These are phyloP conservation scores for Paramecium sexaurelia DNA, from an alignment of 73 alveolate genomes.

Conservation along the genomic window DNA sequence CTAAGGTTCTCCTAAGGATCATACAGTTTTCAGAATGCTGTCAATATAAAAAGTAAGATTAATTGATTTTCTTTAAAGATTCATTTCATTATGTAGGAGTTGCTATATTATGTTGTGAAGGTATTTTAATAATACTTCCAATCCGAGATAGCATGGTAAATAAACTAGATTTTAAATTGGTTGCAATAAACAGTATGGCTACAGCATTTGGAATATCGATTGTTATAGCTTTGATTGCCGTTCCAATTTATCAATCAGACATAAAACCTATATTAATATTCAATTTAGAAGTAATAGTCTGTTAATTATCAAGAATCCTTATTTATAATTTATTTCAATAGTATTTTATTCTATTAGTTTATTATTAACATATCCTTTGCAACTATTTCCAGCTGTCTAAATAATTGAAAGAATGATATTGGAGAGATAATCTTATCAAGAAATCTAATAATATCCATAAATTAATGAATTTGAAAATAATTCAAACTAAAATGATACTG, in stretches of 20 bases:
- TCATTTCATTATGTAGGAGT: conserved; percentile 48
- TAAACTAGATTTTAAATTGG: conserved; percentile 4
- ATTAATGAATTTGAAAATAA: not conserved
- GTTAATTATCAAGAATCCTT: not conserved
- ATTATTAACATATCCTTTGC: conserved; percentile 35
- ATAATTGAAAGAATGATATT: conserved; percentile 4
- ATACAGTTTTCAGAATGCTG: not conserved
- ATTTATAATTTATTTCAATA: not conserved
- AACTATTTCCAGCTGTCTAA: conserved; percentile 41
- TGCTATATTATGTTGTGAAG: conserved; percentile 29
- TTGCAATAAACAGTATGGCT: not conserved
- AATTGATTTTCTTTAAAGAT: not conserved
- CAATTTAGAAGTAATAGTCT: not conserved
- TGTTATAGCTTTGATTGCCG: not conserved
- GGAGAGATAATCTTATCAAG: not conserved
- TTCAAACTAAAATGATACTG: not conserved
- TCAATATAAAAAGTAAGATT: not conserved
- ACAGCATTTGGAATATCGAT: conserved; percentile 24
- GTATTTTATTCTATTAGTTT: not conserved
- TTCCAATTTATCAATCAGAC: not conserved
- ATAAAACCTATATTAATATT: not conserved
- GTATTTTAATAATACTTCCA: not conserved
- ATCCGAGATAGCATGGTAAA: conserved; percentile 27
- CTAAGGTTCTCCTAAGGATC: not conserved
- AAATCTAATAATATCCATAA: not conserved